These are phyloP conservation scores for Xylariaceae sp. DNA, from an alignment of 2,329 filamentous ascomycete species.

Conservation along the genomic window DNA sequence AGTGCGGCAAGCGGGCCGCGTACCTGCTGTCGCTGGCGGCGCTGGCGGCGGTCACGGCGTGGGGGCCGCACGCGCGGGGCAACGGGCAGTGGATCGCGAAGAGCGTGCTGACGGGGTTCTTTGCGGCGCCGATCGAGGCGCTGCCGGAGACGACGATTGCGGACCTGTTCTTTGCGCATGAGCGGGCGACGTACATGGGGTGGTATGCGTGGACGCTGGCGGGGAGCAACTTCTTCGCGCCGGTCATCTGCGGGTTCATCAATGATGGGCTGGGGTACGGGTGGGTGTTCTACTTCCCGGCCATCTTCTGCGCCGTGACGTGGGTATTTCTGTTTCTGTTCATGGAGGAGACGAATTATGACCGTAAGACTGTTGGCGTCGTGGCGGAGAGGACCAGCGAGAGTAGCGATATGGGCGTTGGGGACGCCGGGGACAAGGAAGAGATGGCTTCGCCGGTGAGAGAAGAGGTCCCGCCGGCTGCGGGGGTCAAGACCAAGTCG, in stretches of 20 bases:
- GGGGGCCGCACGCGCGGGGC: slow-evolving; percentile 34
- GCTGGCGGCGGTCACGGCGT: slow-evolving; percentile 30
- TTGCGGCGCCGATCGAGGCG: slow-evolving; percentile 41
- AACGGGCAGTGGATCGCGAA: slow-evolving; percentile 41
- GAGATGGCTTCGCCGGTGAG: background rate
- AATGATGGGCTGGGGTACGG: slow-evolving; percentile 36
- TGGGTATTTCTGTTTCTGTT: slow-evolving; percentile 47
- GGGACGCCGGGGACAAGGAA: slow-evolving; percentile 4
- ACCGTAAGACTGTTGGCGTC: slow-evolving; percentile 27
- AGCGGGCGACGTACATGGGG: slow-evolving; percentile 39
- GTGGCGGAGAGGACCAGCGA: slow-evolving; percentile 7
- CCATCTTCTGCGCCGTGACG: slow-evolving; percentile 32
- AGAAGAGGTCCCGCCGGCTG: slow-evolving; percentile 7
- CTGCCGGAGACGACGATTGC: slow-evolving; percentile 41
- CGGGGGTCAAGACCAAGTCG: slow-evolving; percentile 27
- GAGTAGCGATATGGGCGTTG: slow-evolving; percentile 5
- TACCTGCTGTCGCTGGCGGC: slow-evolving; percentile 34
- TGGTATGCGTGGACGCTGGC: slow-evolving; percentile 36
- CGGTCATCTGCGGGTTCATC: slow-evolving; percentile 41
- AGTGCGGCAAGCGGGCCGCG: slow-evolving; percentile 38
- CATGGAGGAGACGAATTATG: slow-evolving; percentile 57
- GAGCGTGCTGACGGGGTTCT: slow-evolving; percentile 39
- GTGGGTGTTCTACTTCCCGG: slow-evolving; percentile 41
- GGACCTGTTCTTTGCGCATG: slow-evolving; percentile 37
- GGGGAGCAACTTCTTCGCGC: slow-evolving; percentile 40